Conservation (phyloP, 2,329 filamentous ascomycete genomes). For the Penicillium fuscoglaucum region DNA sequence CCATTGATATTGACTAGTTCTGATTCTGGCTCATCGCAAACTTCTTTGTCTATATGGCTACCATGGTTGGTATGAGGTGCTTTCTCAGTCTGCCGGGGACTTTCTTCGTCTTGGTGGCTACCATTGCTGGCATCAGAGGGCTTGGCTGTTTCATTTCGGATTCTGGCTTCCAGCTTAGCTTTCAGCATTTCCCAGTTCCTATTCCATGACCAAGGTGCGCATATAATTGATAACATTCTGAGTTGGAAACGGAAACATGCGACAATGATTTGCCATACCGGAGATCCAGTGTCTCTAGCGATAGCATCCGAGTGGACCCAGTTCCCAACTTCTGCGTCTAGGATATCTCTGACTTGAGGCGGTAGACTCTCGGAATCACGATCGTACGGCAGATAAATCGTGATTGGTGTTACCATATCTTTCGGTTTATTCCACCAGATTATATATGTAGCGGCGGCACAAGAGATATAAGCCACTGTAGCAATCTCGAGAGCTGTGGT, state of each 20-base stretch:
- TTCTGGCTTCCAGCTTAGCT: background rate
- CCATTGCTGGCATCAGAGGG: background rate
- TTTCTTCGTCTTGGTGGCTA: background rate
- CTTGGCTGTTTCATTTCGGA: background rate
- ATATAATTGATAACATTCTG: background rate
- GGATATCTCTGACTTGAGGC: background rate
- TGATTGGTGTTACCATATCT: constrained; percentile 19
- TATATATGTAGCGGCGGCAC: constrained; percentile 12
- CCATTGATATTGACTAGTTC: no score
- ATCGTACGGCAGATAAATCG: constrained; percentile 9
- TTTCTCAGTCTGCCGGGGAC: no score
- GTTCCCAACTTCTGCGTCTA: background rate
- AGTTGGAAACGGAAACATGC: background rate
- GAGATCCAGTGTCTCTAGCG: background rate
- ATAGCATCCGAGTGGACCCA: constrained; percentile 1
- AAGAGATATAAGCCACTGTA: constrained; percentile 15
- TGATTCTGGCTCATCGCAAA: no score
- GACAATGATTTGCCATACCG: background rate
- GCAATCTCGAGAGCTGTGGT: constrained; percentile 15
- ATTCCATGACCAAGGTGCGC: background rate
- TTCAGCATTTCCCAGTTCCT: background rate
- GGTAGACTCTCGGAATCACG: constrained; percentile 8
- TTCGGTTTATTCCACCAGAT: constrained; percentile 21
- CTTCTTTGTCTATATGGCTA: background rate
- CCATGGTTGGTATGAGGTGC: background rate